These are phyloP conservation scores for Metschnikowia cubensis DNA, from an alignment of 805 yeast species.

Conservation along the genomic window DNA sequence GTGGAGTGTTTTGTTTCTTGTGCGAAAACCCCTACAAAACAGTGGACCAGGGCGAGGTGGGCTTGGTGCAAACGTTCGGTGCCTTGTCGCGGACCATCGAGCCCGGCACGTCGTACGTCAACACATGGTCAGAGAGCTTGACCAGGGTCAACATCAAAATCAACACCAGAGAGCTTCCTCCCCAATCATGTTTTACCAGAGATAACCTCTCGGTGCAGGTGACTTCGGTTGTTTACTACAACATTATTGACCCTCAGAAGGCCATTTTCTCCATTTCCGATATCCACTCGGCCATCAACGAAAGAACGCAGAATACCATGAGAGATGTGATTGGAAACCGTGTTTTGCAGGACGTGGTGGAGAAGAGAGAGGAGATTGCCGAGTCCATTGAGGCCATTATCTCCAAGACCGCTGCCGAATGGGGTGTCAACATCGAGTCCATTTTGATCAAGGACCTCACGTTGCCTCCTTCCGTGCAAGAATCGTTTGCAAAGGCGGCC, in stretches of 20 bases:
- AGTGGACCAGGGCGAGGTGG: conserved; percentile 66
- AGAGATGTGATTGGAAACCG: conserved; percentile 69
- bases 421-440: conserved; percentile 71
- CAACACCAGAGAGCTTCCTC: conserved; percentile 60
- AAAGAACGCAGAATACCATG: conserved; percentile 68
- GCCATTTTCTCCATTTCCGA: conserved; percentile 56
- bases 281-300: conserved; percentile 53
- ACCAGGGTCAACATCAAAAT: conserved; percentile 50
- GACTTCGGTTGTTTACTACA: conserved; percentile 65
- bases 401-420: conserved; percentile 54
- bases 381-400: conserved; percentile 59
- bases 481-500: conserved; percentile 67
- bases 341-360: conserved; percentile 65
- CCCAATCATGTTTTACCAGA: conserved; percentile 66
- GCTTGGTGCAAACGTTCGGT: conserved; percentile 64
- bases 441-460: conserved; percentile 64
- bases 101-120: conserved; percentile 64
- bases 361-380: conserved; percentile 66
- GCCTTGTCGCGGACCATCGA: conserved; percentile 60
- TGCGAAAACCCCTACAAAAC: conserved; percentile 58
- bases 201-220: conserved; percentile 62
- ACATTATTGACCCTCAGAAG: conserved; percentile 63
- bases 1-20: conserved; percentile 54
- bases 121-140: conserved; percentile 59
- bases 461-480: conserved; percentile 51